These are phyloP conservation scores for Stemphylium beticola DNA, from an alignment of 2,329 filamentous ascomycete species.

Conservation along the genomic window DNA sequence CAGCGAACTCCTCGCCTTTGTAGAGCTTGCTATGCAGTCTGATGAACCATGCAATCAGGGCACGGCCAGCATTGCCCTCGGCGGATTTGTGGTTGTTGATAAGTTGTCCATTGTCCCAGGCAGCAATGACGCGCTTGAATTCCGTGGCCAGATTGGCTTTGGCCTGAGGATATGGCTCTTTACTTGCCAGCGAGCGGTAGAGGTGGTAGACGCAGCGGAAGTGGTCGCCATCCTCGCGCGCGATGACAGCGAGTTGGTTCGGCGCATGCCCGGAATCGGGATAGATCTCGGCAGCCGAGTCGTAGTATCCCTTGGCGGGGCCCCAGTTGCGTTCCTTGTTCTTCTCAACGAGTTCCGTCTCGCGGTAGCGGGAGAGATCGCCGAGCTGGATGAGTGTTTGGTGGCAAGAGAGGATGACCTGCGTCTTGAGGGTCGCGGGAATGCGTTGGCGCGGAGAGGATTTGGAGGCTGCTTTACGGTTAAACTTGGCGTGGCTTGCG, in stretches of 20 bases:
- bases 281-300: conserved; percentile 77
- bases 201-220: conserved; percentile 88
- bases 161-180: conserved; percentile 76
- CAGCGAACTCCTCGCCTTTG: conserved; percentile 74
- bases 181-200: conserved; percentile 79
- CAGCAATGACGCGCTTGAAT: conserved; percentile 69
- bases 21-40: conserved; percentile 85
- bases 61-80: conserved; percentile 62
- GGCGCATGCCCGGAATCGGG: conserved; percentile 82
- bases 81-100: conserved; percentile 49
- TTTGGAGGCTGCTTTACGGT: conserved; percentile 48
- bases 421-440: conserved; percentile 60
- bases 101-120: conserved; percentile 63
- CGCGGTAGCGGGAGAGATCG: conserved; percentile 87
- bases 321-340: conserved; percentile 76
- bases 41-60: conserved; percentile 81
- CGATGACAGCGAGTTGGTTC: conserved; percentile 89
- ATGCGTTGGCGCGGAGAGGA: conserved; percentile 34
- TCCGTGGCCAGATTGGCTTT: conserved; percentile 78
- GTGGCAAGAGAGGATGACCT: conserved; percentile 77
- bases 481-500: conserved; percentile 26
- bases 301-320: conserved; percentile 82
- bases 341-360: conserved; percentile 71
- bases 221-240: conserved; percentile 77
- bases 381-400: conserved; percentile 84